A percentile compares a stretch with the other conserved stretches of the same genome.
Evolutionary conservation across 805 yeast genomes (phyloP).

Genomic region (Kodamaea kaohsiungensis): DNA sequence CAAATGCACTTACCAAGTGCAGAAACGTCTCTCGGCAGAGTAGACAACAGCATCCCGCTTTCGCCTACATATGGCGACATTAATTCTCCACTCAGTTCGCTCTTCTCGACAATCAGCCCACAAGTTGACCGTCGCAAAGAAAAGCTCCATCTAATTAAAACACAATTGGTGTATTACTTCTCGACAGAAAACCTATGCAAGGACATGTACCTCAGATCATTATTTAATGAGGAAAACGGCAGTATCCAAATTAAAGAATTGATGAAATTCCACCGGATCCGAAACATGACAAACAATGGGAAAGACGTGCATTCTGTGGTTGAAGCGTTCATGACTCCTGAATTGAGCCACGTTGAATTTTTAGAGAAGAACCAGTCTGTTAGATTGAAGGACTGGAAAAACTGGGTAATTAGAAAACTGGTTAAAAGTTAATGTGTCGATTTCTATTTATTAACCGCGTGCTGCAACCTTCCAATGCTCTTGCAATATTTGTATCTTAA

Average conservation of each 20-base stretch:
- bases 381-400: slow-evolving; percentile 18
- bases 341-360: slow-evolving; percentile 14
- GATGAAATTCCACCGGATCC: slow-evolving; percentile 18
- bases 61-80: neutral
- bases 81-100: neutral
- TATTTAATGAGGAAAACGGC: slow-evolving; percentile 19
- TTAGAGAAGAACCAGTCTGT: slow-evolving; percentile 13
- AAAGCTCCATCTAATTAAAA: neutral
- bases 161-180: slow-evolving; percentile 23
- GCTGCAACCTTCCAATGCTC: slow-evolving; percentile 24
- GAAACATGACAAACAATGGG: slow-evolving; percentile 16
- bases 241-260: slow-evolving; percentile 16
- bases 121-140: neutral
- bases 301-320: slow-evolving; percentile 12
- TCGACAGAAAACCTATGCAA: slow-evolving; percentile 24
- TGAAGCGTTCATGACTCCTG: slow-evolving; percentile 12
- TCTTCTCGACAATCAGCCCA: neutral
- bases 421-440: neutral
- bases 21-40: neutral
- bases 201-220: slow-evolving; percentile 20
- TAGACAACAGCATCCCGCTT: neutral
- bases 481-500: slow-evolving; percentile 51
- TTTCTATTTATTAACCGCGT: neutral
- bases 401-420: slow-evolving; percentile 14
- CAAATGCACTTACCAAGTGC: neutral